phyloP scores from a whole-genome alignment of 768 basidiomycete species.

The Pleurotus eryngii region DNA sequence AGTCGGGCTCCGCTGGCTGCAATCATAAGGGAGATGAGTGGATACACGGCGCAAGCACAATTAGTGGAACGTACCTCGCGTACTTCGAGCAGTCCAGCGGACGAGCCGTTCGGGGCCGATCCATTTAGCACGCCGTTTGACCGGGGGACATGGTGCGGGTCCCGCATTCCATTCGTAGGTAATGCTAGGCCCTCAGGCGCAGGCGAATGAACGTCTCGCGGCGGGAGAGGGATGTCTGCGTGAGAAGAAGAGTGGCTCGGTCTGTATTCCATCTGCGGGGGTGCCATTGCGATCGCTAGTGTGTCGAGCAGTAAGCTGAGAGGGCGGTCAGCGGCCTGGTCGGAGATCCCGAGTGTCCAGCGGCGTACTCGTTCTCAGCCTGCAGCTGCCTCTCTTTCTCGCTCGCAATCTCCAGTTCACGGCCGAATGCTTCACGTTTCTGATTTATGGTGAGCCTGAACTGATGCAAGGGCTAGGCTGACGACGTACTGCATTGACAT shows the following conservation, averaged over 20 bases:
- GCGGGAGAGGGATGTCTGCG: neutral
- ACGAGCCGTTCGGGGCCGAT: neutral
- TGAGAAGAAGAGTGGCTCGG: neutral
- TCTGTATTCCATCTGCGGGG: neutral
- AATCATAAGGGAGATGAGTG: no score
- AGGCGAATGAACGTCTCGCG: neutral
- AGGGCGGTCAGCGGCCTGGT: neutral
- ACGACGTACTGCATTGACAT: slow-evolving; percentile 34
- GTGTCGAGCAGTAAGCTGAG: slow-evolving; percentile 4
- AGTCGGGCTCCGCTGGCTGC: no score
- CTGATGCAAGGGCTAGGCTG: no score
- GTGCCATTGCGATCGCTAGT: neutral
- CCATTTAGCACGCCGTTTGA: slow-evolving; percentile 2
- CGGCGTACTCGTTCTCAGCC: slow-evolving; percentile 47
- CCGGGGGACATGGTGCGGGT: neutral
- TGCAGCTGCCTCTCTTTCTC: slow-evolving; percentile 42
- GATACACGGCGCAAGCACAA: no score
- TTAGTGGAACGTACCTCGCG: neutral
- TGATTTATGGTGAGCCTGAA: slow-evolving; percentile 10
- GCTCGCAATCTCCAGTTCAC: slow-evolving; percentile 36
- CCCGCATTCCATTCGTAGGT: neutral
- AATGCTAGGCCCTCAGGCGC: neutral
- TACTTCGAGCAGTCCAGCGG: slow-evolving; percentile 1
- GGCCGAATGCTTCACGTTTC: slow-evolving; percentile 35
- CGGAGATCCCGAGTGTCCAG: neutral